These are phyloP conservation scores for Colletotrichum somersetense DNA, from an alignment of 2,329 filamentous ascomycete genomes.

Conservation along the genomic window DNA sequence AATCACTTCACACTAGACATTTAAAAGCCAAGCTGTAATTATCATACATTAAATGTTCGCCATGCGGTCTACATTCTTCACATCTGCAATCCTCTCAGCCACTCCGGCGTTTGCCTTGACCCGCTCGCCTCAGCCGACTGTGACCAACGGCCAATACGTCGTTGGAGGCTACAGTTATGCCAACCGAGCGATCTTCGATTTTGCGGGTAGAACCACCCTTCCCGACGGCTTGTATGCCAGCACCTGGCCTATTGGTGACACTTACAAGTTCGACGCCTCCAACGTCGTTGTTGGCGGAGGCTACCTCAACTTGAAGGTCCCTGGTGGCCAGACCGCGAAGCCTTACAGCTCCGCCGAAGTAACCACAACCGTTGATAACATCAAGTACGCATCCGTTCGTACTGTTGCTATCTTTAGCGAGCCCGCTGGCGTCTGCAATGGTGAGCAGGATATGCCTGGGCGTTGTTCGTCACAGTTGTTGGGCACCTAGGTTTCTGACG, in stretches of 20 bases:
- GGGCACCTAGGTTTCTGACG: background rate
- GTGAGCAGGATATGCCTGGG: conserved; percentile 29
- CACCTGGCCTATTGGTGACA: conserved; percentile 42
- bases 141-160: conserved; percentile 44
- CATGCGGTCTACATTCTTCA: conserved; percentile 16
- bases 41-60: background rate
- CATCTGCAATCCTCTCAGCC: conserved; percentile 3
- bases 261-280: conserved; percentile 31
- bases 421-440: conserved; percentile 49
- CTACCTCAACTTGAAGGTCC: conserved; percentile 48
- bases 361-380: conserved; percentile 45
- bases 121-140: conserved; percentile 22
- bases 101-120: conserved; percentile 7
- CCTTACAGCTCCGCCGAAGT: conserved; percentile 47
- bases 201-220: conserved; percentile 42
- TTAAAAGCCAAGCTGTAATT: background rate
- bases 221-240: conserved; percentile 45
- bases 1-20: background rate
- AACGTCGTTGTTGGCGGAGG: conserved; percentile 46
- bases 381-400: conserved; percentile 49
- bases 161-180: conserved; percentile 43
- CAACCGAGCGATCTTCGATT: conserved; percentile 45
- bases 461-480: too few relatives aligned
- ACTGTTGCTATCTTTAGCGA: conserved; percentile 48
- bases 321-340: conserved; percentile 45